These are phyloP conservation scores for Yarrowia sp. DNA, from an alignment of 805 yeast species.

Conservation along the genomic window DNA sequence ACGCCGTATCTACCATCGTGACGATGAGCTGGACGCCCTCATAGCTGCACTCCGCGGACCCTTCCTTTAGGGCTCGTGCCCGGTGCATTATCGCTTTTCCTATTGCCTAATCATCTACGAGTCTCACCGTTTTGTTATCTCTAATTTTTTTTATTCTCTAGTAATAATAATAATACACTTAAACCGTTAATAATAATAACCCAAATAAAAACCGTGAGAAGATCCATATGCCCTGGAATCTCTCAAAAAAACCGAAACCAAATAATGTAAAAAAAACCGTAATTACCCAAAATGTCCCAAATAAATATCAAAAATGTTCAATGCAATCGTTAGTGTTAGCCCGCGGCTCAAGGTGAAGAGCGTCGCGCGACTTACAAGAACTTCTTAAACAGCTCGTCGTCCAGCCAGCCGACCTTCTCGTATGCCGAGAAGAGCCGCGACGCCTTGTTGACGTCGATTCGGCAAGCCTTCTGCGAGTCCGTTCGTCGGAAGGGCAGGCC, in stretches of 20 bases:
- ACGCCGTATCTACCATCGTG: too few relatives aligned
- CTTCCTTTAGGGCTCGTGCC: too few relatives aligned
- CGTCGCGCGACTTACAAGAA: slow-evolving; percentile 37
- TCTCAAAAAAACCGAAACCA: slow-evolving; percentile 17
- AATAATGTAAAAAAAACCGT: slow-evolving; percentile 16
- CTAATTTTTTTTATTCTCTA: neutral
- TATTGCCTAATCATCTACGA: neutral
- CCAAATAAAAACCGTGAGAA: slow-evolving; percentile 11
- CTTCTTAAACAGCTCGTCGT: slow-evolving; percentile 64
- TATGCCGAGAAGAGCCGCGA: slow-evolving; percentile 85
- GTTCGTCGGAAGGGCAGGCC: slow-evolving; percentile 89
- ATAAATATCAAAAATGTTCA: slow-evolving; percentile 26
- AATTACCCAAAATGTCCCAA: slow-evolving; percentile 25
- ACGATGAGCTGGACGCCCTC: too few relatives aligned
- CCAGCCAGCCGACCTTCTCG: slow-evolving; percentile 89
- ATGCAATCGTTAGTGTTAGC: slow-evolving; percentile 13
- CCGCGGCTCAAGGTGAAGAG: neutral
- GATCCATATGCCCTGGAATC: slow-evolving; percentile 11
- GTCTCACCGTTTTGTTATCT: neutral
- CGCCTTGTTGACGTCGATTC: slow-evolving; percentile 95
- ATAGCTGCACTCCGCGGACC: too few relatives aligned
- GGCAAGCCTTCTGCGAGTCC: slow-evolving; percentile 96
- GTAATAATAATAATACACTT: slow-evolving; percentile 14
- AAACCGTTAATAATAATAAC: slow-evolving; percentile 16
- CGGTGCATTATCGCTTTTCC: neutral